Conservation (phyloP, 176 grass and related monocot species). For the Echinochloa phyllopogon region DNA sequence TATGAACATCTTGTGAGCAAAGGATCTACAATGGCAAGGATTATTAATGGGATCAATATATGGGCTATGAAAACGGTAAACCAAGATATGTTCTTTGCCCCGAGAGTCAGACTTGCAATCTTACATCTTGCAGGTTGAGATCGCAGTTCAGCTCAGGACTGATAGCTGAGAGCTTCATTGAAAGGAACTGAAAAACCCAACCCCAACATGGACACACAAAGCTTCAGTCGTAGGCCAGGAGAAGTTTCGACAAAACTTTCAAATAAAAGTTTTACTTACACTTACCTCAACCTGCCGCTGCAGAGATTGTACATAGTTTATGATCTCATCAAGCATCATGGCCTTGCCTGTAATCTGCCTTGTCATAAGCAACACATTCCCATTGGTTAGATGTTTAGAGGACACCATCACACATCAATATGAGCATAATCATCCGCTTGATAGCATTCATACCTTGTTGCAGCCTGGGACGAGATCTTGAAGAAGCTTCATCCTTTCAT, state of each 20-base stretch:
- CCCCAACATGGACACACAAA: background rate
- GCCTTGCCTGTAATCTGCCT: slow-evolving; percentile 91
- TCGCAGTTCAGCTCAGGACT: slow-evolving; percentile 64
- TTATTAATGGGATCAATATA: background rate
- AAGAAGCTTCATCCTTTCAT: slow-evolving; percentile 93
- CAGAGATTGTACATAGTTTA: slow-evolving; percentile 97
- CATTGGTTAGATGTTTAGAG: background rate
- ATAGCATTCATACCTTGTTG: slow-evolving; percentile 61
- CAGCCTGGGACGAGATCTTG: slow-evolving; percentile 95
- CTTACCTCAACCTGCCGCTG: slow-evolving; percentile 91
- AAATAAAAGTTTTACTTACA: background rate
- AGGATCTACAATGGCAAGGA: slow-evolving; percentile 56
- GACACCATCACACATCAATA: background rate
- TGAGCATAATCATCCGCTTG: background rate
- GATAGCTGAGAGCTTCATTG: slow-evolving; percentile 80
- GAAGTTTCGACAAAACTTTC: background rate
- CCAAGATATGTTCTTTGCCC: background rate
- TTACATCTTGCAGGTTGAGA: slow-evolving; percentile 78
- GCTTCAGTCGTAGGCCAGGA: slow-evolving; percentile 13
- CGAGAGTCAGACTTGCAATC: slow-evolving; percentile 1
- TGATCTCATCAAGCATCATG: slow-evolving; percentile 99
- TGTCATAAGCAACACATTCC: slow-evolving; percentile 28
- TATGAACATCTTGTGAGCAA: slow-evolving; percentile 44
- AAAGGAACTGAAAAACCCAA: slow-evolving; percentile 74
- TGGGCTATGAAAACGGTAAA: background rate